Conservation (phyloP, 2,329 filamentous ascomycete species). For the Botrytis pseudocinerea region DNA sequence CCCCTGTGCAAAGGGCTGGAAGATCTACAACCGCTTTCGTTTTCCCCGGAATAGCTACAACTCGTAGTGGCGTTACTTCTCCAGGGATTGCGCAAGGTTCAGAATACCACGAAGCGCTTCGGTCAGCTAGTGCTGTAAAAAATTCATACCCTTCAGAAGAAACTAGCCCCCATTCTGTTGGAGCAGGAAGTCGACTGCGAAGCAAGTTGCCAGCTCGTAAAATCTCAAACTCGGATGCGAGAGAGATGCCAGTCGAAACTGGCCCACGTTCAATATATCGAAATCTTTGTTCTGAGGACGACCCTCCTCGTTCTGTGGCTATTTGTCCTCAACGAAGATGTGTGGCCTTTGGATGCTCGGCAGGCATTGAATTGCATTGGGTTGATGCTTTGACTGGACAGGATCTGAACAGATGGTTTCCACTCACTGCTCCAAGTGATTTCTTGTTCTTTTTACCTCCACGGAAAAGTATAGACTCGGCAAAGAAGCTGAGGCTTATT, state of each 20-base stretch:
- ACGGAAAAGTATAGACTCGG: conserved; percentile 51
- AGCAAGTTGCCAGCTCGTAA: conserved; percentile 24
- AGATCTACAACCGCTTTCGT: conserved; percentile 29
- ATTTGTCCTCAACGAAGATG: conserved; percentile 65
- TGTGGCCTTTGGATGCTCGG: conserved; percentile 64
- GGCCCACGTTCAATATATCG: conserved; percentile 42
- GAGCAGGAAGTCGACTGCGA: conserved; percentile 15
- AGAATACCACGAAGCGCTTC: conserved; percentile 28
- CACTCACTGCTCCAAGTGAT: conserved; percentile 54
- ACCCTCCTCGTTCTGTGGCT: conserved; percentile 64
- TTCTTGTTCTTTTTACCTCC: conserved; percentile 61
- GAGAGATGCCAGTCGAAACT: conserved; percentile 40
- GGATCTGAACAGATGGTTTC: conserved; percentile 56
- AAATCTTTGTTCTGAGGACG: conserved; percentile 60
- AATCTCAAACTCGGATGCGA: neutral
- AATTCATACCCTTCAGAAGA: conserved; percentile 26
- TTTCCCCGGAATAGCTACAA: conserved; percentile 34
- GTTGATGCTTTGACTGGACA: conserved; percentile 49
- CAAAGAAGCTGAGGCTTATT: conserved; percentile 60
- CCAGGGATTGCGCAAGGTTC: conserved; percentile 26
- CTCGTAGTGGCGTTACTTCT: conserved; percentile 21
- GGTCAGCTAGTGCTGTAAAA: conserved; percentile 18
- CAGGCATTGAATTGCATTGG: conserved; percentile 65
- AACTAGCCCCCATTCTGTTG: conserved; percentile 20
- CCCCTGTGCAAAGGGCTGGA: conserved; percentile 21